Base-by-base conservation (phyloP, 164 flowering plant species). In the Piper longum region DNA sequence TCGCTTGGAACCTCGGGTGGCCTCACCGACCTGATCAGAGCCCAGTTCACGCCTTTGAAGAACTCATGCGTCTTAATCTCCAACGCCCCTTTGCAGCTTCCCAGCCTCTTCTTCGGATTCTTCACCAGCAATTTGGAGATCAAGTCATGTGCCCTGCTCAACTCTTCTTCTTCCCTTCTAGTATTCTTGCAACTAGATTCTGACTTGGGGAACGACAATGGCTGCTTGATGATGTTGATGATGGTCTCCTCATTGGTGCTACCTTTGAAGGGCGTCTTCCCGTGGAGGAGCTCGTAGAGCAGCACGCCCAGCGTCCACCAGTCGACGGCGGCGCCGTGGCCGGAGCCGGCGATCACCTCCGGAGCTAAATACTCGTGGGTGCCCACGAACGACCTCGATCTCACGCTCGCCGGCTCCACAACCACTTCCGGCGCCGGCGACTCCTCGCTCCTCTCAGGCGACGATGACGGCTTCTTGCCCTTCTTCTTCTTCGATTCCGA, bases 231-330 rank as follows among this genome's bases (percentile, higher is more conserved):
- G 13, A 91, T 91, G 72, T 88, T 91, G 12, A 78, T 63, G 7
- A 91, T 78, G 0, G 97, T 91, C 57, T 76, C 83, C 81, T 86
- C 95, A 68, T 91, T 91, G 74, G 74, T 86, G 43, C 85, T 91
- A 0, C 97, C 96, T 65, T 82, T 91, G 67, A 91, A 91, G 0
- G 97, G 97, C 4, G 97, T 88, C n/a, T 45, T 76, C 3, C 97
- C 96, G 55, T 80, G 86, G 42, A 91, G 9, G 74, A 91, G 68
- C 66, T 91, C 97, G 70, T 80, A 91, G 63, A 91, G 60, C 62
- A 91, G 88, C 68, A 86, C 87, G 51, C 97, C 97, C 13, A 85
- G 66, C 1, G 97, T 85, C 97, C 97, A 91, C 97, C 97, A 91
- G 62, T 91, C 97, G 9, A 91, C 97, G 0, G 84, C 89, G 18